Percentiles rank a stretch among this genome's conserved stretches.
These are phyloP conservation scores for Pythium monospermum DNA, from an alignment of 352 stramenopile genomes.

Conservation along the genomic window DNA sequence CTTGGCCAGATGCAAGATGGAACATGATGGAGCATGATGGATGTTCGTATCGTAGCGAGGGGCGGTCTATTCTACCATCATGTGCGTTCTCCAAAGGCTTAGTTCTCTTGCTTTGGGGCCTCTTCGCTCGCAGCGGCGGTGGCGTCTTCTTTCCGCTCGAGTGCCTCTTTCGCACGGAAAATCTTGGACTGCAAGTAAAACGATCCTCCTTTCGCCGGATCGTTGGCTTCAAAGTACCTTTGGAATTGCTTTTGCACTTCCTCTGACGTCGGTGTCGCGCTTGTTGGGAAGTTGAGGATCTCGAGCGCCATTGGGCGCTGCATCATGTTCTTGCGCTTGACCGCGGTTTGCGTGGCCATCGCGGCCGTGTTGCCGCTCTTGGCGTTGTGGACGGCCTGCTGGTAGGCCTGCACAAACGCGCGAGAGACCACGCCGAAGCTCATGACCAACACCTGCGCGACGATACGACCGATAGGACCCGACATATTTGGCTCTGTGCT, in stretches of 20 bases:
- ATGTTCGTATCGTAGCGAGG: no score
- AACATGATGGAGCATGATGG: no score
- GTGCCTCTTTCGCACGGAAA: conserved; percentile 85
- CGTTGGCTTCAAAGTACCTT: conserved; percentile 86
- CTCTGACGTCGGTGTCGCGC: conserved; percentile 35
- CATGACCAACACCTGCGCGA: conserved; percentile 84
- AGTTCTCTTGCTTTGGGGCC: conserved; percentile 19
- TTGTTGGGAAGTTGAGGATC: conserved; percentile 78
- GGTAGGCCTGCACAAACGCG: conserved; percentile 86
- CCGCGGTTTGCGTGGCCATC: conserved; percentile 55
- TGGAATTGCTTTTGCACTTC: conserved; percentile 85
- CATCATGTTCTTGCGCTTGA: conserved; percentile 77
- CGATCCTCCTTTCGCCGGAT: conserved; percentile 85
- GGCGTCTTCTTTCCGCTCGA: conserved; percentile 44
- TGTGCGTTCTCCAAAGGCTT: not conserved
- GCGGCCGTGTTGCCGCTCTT: conserved; percentile 65
- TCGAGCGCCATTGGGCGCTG: conserved; percentile 64
- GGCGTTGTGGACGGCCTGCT: conserved; percentile 85
- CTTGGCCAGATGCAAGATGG: no score
- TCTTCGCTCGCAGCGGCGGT: conserved; percentile 16
- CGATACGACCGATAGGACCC: conserved; percentile 71
- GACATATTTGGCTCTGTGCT: conserved; percentile 41
- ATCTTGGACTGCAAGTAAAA: conserved; percentile 94
- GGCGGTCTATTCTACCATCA: no score
- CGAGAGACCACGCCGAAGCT: conserved; percentile 76